Conservation (phyloP, 306 rosid species). For the Pterocarpus macrocarpus region DNA sequence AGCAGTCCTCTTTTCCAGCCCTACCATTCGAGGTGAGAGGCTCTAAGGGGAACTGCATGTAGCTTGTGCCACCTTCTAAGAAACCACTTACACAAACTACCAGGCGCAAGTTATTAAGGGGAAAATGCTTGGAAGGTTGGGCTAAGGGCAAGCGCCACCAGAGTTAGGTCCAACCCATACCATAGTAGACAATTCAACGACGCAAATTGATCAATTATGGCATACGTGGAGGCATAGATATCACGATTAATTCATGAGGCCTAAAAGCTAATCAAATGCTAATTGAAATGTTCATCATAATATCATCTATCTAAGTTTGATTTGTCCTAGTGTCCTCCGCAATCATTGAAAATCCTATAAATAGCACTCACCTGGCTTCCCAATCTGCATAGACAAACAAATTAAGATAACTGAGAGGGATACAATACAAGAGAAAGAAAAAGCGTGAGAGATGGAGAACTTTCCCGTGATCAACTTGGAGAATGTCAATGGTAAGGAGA, state of each 20-base stretch:
- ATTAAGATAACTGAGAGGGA: background rate
- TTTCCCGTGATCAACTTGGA: slow-evolving; percentile 75
- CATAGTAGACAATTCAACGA: slow-evolving; percentile 33
- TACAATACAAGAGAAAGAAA: background rate
- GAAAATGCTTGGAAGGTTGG: background rate
- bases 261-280: too few species aligned
- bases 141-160: background rate
- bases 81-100: background rate
- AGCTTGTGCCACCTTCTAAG: slow-evolving; percentile 1
- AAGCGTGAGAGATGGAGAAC: slow-evolving; percentile 59
- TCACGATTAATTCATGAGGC: slow-evolving; percentile 24
- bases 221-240: background rate
- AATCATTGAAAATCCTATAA: slow-evolving; percentile 24
- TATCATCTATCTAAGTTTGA: too few species aligned
- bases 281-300: too few species aligned
- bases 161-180: background rate
- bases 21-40: too few species aligned
- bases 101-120: background rate
- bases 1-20: too few species aligned
- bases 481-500: slow-evolving; percentile 66
- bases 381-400: background rate
- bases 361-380: slow-evolving; percentile 12
- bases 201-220: background rate
- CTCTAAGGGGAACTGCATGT: too few species aligned
- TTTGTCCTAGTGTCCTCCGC: background rate